Evolutionary conservation across 192 early-diverging fungal species (phyloP).

Genomic region (Entomortierella chlamydospora): DNA sequence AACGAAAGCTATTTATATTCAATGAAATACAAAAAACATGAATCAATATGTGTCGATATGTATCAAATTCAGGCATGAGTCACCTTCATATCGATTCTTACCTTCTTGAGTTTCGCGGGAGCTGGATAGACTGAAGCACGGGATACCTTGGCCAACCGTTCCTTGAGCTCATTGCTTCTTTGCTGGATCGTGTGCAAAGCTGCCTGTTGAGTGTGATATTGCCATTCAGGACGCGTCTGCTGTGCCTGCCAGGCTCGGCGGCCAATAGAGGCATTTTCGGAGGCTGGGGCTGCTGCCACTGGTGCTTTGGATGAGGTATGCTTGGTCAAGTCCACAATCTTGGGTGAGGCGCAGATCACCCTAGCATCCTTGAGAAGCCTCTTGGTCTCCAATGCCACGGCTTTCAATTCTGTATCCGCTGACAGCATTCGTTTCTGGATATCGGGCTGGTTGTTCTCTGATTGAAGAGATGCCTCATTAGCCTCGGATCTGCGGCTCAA

Average conservation of each 20-base stretch:
- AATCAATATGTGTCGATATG: background rate
- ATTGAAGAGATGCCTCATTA: background rate
- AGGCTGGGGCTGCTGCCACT: background rate
- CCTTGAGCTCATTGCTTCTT: conserved; percentile 62
- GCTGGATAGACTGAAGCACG: conserved; percentile 9
- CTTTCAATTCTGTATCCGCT: conserved; percentile 41
- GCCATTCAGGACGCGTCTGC: conserved; percentile 60
- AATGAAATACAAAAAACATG: background rate
- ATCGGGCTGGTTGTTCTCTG: background rate
- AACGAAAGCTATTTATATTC: conserved; percentile 28
- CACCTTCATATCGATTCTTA: background rate
- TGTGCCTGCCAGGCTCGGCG: conserved; percentile 61
- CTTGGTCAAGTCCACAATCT: conserved; percentile 60
- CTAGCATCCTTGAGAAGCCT: conserved; percentile 58
- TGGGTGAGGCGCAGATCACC: conserved; percentile 59
- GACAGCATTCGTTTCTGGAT: conserved; percentile 11
- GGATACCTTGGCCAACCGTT: conserved; percentile 43
- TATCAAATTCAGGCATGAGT: background rate
- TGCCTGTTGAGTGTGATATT: conserved; percentile 67
- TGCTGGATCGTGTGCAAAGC: conserved; percentile 64
- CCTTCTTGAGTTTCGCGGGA: conserved; percentile 44
- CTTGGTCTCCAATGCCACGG: conserved; percentile 61
- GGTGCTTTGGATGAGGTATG: conserved; percentile 15
- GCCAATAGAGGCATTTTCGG: background rate
- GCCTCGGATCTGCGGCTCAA: conserved; percentile 12